Percentiles rank a stretch among this genome's conserved stretches.
These are phyloP conservation scores for Emergomyces pasteurianus DNA, from an alignment of 2,329 filamentous ascomycete species.

Conservation along the genomic window DNA sequence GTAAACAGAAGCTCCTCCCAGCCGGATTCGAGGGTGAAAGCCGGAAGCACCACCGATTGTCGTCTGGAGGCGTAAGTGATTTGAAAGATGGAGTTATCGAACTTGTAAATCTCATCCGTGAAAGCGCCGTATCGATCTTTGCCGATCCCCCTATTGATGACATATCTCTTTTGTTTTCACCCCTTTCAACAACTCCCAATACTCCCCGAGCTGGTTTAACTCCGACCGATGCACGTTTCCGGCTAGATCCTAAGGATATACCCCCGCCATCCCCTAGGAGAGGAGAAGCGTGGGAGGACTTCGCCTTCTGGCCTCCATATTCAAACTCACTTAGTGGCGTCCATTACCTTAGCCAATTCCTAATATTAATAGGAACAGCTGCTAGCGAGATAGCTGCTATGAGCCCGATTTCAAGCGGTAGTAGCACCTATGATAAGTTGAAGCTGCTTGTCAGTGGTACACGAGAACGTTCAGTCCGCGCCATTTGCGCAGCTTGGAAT, in stretches of 20 bases:
- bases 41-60: slow-evolving; percentile 66
- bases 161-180: slow-evolving; percentile 75
- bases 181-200: slow-evolving; percentile 53
- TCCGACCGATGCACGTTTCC: slow-evolving; percentile 60
- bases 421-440: slow-evolving; percentile 55
- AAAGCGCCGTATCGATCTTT: slow-evolving; percentile 72
- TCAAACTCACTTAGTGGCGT: slow-evolving; percentile 88
- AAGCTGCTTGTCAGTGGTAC: slow-evolving; percentile 63
- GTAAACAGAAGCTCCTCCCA: slow-evolving; percentile 67
- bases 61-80: slow-evolving; percentile 55
- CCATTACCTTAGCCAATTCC: slow-evolving; percentile 72
- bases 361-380: slow-evolving; percentile 72
- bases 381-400: slow-evolving; percentile 76
- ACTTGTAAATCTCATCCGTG: slow-evolving; percentile 70
- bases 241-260: slow-evolving; percentile 63
- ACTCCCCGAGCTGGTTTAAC: slow-evolving; percentile 49
- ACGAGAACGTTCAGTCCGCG: slow-evolving; percentile 73
- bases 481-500: slow-evolving; percentile 84
- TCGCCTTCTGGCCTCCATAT: slow-evolving; percentile 92
- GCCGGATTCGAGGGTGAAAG: slow-evolving; percentile 73
- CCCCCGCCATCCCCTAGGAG: slow-evolving; percentile 65
- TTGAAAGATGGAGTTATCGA: slow-evolving; percentile 69
- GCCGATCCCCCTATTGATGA: slow-evolving; percentile 81
- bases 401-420: slow-evolving; percentile 48
- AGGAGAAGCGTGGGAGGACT: slow-evolving; percentile 82